Base-by-base conservation (phyloP, 1,139 yeast genomes). In the Scheffersomyces insectosa region DNA sequence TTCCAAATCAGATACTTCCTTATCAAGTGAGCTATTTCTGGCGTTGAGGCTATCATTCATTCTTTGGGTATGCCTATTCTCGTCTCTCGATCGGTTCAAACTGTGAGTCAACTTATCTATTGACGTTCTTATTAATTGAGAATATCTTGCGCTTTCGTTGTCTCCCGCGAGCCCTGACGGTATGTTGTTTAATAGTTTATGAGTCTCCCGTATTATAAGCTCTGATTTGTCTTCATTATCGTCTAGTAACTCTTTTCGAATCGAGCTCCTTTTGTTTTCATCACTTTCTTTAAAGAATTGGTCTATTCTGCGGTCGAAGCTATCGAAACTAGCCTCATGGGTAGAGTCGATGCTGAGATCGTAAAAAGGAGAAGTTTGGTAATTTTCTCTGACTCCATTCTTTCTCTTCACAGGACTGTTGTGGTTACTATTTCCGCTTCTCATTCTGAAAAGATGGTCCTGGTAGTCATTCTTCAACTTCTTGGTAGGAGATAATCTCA, bases 181-280 rank as follows among this genome's bases (percentile, higher is more conserved):
- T 3, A 62, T 49, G 9, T 55, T 55, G 25, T 52, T 57, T 9
- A 68, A 56, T 31, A 61, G 45, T 36, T 56, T 57, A 42, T 67
- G 72, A 5, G 73, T 66, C 39, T 66, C 68, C 23, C 52, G 56
- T 13, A 68, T 55, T 20, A 65, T 45, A 10, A 63, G 48, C 35
- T 65, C 67, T 3, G 64, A 56, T 16, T 52, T 54, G 28, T 57
- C 64, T 9, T 44, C 48, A 5, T 50, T 56, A 13, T 47, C 52
- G 15, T 41, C 31, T 12, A 38, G 36, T 14, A 38, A 40, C 20
- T 28, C 35, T 25, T 14, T 28, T 33, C 15, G 32, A 14, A 29
- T 29, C 27, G 16, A n/a, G 28, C 27, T 20, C 33, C 29, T 29
- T 25, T 15, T 20, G 13, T 38, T 28, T 9, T 16, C 14, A n/a